Conservation (phyloP, 345 rosid species). For the Lagerstroemia speciosa region DNA sequence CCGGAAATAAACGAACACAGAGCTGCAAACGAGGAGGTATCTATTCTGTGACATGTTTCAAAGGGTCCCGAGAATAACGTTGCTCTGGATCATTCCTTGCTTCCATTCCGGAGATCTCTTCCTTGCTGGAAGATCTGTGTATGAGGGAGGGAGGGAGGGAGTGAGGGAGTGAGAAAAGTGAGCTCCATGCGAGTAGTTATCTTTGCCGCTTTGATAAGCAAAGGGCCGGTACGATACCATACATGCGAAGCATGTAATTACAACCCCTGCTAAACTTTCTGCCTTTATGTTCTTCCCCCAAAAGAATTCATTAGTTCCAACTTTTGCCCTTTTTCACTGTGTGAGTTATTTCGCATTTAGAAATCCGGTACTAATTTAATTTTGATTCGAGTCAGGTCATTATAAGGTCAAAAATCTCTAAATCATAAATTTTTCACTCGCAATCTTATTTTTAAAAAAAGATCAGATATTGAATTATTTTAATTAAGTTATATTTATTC, state of each 20-base stretch:
- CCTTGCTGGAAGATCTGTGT: slow-evolving; percentile 19
- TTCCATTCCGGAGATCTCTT: slow-evolving; percentile 42
- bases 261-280: too few species aligned
- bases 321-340: too few species aligned
- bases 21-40: neutral
- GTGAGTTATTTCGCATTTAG: too few species aligned
- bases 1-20: neutral
- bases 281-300: too few species aligned
- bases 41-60: neutral
- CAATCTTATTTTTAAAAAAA: too few species aligned
- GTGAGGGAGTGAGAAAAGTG: neutral
- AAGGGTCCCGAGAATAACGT: neutral
- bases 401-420: too few species aligned
- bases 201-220: slow-evolving; percentile 10
- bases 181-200: neutral
- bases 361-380: too few species aligned
- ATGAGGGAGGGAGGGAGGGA: slow-evolving; percentile 4
- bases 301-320: too few species aligned
- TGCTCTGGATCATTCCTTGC: slow-evolving; percentile 35
- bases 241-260: neutral
- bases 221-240: neutral
- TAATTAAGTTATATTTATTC: too few species aligned
- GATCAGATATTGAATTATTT: too few species aligned
- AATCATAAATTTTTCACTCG: too few species aligned
- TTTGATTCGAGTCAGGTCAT: too few species aligned